Evolutionary conservation across 2,329 filamentous ascomycete species (phyloP), one percentile per base, ranked within the genome.

Genomic region (Penicillium sp.): DNA sequence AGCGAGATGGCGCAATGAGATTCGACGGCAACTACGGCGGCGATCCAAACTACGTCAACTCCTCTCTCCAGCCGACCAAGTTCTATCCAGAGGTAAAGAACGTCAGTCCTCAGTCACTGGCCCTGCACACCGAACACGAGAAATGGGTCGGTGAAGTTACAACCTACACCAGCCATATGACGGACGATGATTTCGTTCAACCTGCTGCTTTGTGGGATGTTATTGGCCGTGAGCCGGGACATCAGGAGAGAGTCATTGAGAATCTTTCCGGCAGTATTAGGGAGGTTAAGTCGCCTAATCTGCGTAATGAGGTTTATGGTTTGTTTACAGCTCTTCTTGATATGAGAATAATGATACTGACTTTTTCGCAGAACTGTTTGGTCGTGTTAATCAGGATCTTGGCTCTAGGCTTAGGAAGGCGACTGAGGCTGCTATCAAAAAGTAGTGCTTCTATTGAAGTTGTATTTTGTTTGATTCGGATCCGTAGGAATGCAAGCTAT

Each of bases 21-120:
- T 67, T 73, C 35, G 61, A 63, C 8, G 77, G 75, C 51, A 85
- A 85, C 71, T 82, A 84, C 60, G 82, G 81, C 46, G 73, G 74
- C 5, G 80, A 84, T 64, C 80, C 81, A 5, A 82, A 81, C 68
- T 86, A 85, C 62, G 57, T 69, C 8, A 58, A 62, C 27, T 70
- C 66, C 0, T 56, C 57, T 14, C 48, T 71, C 4, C 50, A 64
- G 33, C 67, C 69, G 6, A 63, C 51, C 5, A 55, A 39, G 2
- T 63, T 58, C 43, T 60, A 57, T 25, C 50, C 33, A 5, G 50
- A 58, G 2, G 38, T 53, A 25, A 56, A 54, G 36, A 46, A 46
- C 20, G 18, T 44, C 3, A 56, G 36, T 27, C 48, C 55, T 8
- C 28, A 39, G 27, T 39, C 53, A 24, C 42, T 55, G 35, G 62